Conservation (phyloP, 805 yeast species). For the Nakazawaea ishiwadae region DNA sequence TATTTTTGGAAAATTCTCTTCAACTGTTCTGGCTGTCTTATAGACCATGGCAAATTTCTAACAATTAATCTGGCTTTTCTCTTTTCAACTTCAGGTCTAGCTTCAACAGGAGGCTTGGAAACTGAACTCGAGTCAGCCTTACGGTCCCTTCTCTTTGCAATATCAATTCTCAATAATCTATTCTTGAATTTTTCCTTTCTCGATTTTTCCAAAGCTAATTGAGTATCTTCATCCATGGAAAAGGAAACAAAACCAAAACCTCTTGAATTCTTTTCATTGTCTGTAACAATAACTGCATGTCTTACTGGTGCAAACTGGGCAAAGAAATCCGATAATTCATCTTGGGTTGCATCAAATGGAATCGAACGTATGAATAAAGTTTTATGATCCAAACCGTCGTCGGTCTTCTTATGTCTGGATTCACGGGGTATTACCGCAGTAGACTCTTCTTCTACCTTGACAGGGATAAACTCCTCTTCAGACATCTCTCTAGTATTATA, state of each 20-base stretch:
- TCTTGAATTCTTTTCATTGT: constrained; percentile 68
- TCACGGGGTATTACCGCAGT: not conserved
- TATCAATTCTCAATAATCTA: constrained; percentile 67
- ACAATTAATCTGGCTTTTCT: constrained; percentile 84
- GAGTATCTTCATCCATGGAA: constrained; percentile 77
- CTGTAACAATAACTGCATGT: constrained; percentile 89
- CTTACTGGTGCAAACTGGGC: constrained; percentile 92
- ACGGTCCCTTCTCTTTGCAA: constrained; percentile 92
- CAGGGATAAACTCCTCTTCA: constrained; percentile 3
- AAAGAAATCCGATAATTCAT: constrained; percentile 77
- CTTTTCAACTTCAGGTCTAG: constrained; percentile 47
- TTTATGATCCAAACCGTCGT: constrained; percentile 41
- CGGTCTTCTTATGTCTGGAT: constrained; percentile 11
- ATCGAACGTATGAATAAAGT: constrained; percentile 84
- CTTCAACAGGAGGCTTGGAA: too few relatives aligned
- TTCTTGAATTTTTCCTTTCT: constrained; percentile 63
- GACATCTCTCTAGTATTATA: constrained; percentile 3
- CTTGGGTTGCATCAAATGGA: constrained; percentile 77
- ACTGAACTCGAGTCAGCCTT: too few relatives aligned
- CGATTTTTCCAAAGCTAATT: constrained; percentile 64
- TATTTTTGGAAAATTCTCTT: constrained; percentile 65
- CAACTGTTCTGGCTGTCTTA: constrained; percentile 70
- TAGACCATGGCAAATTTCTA: constrained; percentile 95
- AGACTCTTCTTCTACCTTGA: constrained; percentile 3
- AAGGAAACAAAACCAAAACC: constrained; percentile 97